Evolutionary conservation across 495 filamentous ascomycete species (phyloP).

Genomic region (Aspergillus avenaceus): DNA sequence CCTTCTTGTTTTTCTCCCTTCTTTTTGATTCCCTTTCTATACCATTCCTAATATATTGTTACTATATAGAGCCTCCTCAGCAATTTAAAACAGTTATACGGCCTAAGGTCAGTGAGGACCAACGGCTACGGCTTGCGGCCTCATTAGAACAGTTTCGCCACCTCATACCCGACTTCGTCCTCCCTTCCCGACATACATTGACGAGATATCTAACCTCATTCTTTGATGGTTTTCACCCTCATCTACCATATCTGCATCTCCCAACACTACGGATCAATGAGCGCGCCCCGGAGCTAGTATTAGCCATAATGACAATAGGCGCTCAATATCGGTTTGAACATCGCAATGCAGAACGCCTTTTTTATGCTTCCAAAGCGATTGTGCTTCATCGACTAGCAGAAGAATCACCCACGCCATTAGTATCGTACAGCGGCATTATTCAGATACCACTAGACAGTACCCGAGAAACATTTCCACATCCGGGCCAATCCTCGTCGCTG

Average conservation of each 20-base stretch:
- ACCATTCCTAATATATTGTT: too few relatives aligned
- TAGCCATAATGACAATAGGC: slow-evolving; percentile 33
- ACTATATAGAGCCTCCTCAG: slow-evolving; percentile 28
- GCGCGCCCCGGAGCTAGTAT: slow-evolving; percentile 26
- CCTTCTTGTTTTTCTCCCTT: too few relatives aligned
- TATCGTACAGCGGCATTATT: slow-evolving; percentile 4
- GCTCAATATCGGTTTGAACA: slow-evolving; percentile 38
- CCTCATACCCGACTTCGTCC: slow-evolving; percentile 33
- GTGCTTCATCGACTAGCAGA: slow-evolving; percentile 27
- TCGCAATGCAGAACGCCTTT: slow-evolving; percentile 31
- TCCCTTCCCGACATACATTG: slow-evolving; percentile 36
- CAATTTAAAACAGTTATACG: slow-evolving; percentile 18
- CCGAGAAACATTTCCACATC: slow-evolving; percentile 5
- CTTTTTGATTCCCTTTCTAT: too few relatives aligned
- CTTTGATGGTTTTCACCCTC: slow-evolving; percentile 35
- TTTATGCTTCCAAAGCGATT: slow-evolving; percentile 32
- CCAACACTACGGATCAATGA: slow-evolving; percentile 34
- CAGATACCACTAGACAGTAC: slow-evolving; percentile 14
- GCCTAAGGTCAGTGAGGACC: slow-evolving; percentile 35
- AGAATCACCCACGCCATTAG: slow-evolving; percentile 16
- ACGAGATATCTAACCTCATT: slow-evolving; percentile 36
- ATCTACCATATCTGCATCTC: slow-evolving; percentile 34
- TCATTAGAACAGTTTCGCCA: slow-evolving; percentile 35
- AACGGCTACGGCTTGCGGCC: slow-evolving; percentile 30
- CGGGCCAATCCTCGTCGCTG: slow-evolving; percentile 1